Percentiles rank a stretch among this genome's conserved stretches.
Evolutionary conservation across 805 yeast genomes (phyloP).

Genomic region (Lachancea sp.): DNA sequence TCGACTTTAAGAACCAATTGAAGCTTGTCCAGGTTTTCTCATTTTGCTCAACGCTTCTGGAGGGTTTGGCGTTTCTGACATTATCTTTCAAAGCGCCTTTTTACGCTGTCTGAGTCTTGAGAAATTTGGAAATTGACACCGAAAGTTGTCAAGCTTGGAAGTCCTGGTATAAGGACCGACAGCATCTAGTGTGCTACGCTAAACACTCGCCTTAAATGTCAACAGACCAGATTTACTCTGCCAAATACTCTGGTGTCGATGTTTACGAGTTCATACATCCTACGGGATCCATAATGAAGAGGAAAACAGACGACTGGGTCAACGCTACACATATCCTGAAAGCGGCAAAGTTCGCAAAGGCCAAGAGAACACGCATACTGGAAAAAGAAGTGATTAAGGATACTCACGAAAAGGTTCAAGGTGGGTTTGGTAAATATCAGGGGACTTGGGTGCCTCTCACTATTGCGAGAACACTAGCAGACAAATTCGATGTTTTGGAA

Average conservation of each 20-base stretch:
- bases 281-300: slow-evolving; percentile 70
- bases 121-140: not conserved
- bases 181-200: not conserved
- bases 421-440: slow-evolving; percentile 95
- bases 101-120: too few species aligned
- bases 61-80: too few species aligned
- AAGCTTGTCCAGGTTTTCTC: too few species aligned
- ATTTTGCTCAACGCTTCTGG: too few species aligned
- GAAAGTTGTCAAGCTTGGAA: not conserved
- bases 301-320: slow-evolving; percentile 74
- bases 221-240: slow-evolving; percentile 51
- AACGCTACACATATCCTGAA: slow-evolving; percentile 94
- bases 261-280: slow-evolving; percentile 70
- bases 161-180: too few species aligned
- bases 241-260: slow-evolving; percentile 74
- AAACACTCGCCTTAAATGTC: slow-evolving; percentile 10
- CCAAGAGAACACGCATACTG: slow-evolving; percentile 83
- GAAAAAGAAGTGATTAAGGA: slow-evolving; percentile 93
- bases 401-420: slow-evolving; percentile 87
- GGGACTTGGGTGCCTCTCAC: slow-evolving; percentile 93
- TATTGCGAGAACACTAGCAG: slow-evolving; percentile 64
- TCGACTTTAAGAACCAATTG: too few species aligned
- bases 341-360: slow-evolving; percentile 91
- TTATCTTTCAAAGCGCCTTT: too few species aligned
- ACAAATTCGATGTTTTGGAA: slow-evolving; percentile 56